phyloP scores from a whole-genome alignment of 1,284 basidiomycete species.

The Termitomyces sp. region DNA sequence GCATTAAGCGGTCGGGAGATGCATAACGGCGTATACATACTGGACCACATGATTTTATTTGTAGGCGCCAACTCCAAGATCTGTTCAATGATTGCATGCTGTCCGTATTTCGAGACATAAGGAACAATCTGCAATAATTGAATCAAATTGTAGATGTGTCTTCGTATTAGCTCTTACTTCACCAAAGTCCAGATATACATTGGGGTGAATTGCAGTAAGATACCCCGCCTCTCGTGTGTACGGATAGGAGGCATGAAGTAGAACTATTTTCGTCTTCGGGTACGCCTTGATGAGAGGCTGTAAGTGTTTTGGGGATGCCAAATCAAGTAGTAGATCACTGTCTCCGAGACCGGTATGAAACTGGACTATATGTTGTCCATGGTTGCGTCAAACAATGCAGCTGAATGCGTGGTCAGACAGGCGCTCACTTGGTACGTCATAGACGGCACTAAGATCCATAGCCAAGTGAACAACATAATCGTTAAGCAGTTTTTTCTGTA shows the following conservation, averaged over 20 bases:
- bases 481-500: slow-evolving; percentile 60
- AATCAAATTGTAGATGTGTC: neutral
- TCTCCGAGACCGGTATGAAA: slow-evolving; percentile 80
- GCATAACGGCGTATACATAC: slow-evolving; percentile 33
- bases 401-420: neutral
- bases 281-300: slow-evolving; percentile 63
- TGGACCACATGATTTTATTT: slow-evolving; percentile 76
- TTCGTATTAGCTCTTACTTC: slow-evolving; percentile 33
- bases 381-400: slow-evolving; percentile 1
- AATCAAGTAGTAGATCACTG: slow-evolving; percentile 55
- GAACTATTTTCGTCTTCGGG: slow-evolving; percentile 54
- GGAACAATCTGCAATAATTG: slow-evolving; percentile 49
- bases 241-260: slow-evolving; percentile 71
- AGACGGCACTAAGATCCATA: slow-evolving; percentile 45
- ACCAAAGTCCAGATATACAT: slow-evolving; percentile 76
- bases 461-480: slow-evolving; percentile 58
- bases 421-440: slow-evolving; percentile 52
- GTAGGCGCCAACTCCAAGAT: slow-evolving; percentile 66
- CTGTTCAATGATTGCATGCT: slow-evolving; percentile 52
- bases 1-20: neutral
- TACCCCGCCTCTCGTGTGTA: slow-evolving; percentile 73
- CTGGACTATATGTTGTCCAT: slow-evolving; percentile 47
- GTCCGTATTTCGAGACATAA: slow-evolving; percentile 56
- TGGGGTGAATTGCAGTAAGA: slow-evolving; percentile 60
- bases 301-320: slow-evolving; percentile 58